Evolutionary conservation across 2,329 filamentous ascomycete genomes (phyloP), one percentile per base, ranked within the genome.

Genomic region (Beauveria bassiana): DNA sequence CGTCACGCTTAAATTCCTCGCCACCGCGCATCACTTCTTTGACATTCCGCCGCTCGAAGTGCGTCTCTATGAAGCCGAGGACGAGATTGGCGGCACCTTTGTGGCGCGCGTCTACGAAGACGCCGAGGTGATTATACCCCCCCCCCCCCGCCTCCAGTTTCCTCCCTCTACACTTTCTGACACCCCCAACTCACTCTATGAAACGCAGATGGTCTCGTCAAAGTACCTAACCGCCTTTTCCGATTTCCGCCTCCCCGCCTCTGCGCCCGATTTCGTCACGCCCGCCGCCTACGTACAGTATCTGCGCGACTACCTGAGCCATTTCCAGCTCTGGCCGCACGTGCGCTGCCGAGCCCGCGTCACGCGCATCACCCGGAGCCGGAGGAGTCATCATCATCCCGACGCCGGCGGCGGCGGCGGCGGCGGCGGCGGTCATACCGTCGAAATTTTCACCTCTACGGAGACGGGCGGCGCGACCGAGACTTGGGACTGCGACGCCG

Each of bases 211-310:
- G 1, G 79, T 81, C 1, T 79, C 77, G 1, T 80, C 78, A 3
- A 80, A 79, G 63, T 78, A 80, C 49, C 70, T 82, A 9, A 81
- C 79, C 0, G 70, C 75, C 20, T 82, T 81, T 64, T 81, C 79
- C 1, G 79, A 81, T 64, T 79, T 78, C 62, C 74, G 79, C 1
- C 71, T 77, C 5, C 69, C 75, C 2, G 55, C 69, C 1, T 72
- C 77, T 10, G 72, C 72, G 1, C 74, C 78, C 8, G 78, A 81
- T 63, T 81, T 81, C 61, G 64, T 80, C 8, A 73, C 72, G 2
- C 72, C 75, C 0, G 64, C 70, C 8, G 66, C 68, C 2, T 81
- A 79, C 62, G 70, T 77, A 18, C 56, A 70, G 14, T 81, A 81
- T 60, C 76, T 81, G 10, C 68, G 73, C 5, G 68, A 66, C 24